A percentile compares a stretch with the other conserved stretches of the same genome.
Evolutionary conservation across 192 early-diverging fungal species (phyloP).

Genomic region (Backusella macrospora): DNA sequence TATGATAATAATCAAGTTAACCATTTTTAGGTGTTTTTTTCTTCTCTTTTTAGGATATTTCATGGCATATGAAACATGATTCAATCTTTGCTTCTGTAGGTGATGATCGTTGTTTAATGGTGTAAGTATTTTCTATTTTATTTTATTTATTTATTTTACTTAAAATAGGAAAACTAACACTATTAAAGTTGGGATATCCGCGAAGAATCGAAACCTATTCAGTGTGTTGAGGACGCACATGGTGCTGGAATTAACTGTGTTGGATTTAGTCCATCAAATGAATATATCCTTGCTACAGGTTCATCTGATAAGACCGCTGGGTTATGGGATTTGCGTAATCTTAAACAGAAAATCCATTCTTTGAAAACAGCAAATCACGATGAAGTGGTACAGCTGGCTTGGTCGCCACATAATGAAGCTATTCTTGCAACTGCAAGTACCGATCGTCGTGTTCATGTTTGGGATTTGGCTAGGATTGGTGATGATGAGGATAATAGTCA

Average conservation of each 20-base stretch:
- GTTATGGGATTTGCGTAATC: slow-evolving; percentile 96
- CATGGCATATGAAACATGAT: slow-evolving; percentile 86
- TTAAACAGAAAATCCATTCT: slow-evolving; percentile 81
- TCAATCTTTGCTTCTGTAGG: slow-evolving; percentile 95
- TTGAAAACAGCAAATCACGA: slow-evolving; percentile 75
- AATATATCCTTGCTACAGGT: slow-evolving; percentile 90
- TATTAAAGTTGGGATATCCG: slow-evolving; percentile 90
- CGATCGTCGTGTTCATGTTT: slow-evolving; percentile 90
- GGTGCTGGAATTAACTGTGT: slow-evolving; percentile 93
- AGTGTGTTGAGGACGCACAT: slow-evolving; percentile 79
- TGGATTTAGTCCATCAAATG: slow-evolving; percentile 89
- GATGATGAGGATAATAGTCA: slow-evolving; percentile 89
- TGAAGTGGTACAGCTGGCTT: slow-evolving; percentile 88
- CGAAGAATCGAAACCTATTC: slow-evolving; percentile 63
- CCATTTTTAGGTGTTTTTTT: not conserved
- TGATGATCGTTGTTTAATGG: slow-evolving; percentile 89
- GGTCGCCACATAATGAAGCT: slow-evolving; percentile 93
- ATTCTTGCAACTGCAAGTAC: slow-evolving; percentile 89
- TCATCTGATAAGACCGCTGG: slow-evolving; percentile 93
- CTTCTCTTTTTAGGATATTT: slow-evolving; percentile 72
- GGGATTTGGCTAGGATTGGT: slow-evolving; percentile 94
- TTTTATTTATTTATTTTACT: slow-evolving; percentile 1
- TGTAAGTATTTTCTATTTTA: slow-evolving; percentile 54
- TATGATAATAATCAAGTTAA: not conserved
- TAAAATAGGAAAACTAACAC: too few relatives aligned